These are phyloP conservation scores for Gaertneriomyces sp. DNA, from an alignment of 192 early-diverging fungal species.

Conservation along the genomic window DNA sequence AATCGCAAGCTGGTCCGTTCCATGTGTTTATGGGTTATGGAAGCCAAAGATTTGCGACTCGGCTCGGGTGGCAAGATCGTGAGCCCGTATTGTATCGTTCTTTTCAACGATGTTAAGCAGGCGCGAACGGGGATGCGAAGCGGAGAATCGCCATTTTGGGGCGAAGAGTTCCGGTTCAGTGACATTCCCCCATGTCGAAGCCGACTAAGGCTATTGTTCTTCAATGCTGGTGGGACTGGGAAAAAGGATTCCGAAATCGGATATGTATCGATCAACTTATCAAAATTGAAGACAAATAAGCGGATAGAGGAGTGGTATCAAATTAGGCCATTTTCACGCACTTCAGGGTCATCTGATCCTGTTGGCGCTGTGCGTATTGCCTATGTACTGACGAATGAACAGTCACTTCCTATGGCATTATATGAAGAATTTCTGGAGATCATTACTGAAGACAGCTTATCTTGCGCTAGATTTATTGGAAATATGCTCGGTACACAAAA, in stretches of 20 bases:
- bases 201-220: constrained; percentile 28
- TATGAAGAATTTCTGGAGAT: constrained; percentile 32
- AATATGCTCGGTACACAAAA: constrained; percentile 21
- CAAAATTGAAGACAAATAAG: constrained; percentile 3
- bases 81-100: constrained; percentile 32
- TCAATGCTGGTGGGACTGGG: constrained; percentile 13
- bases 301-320: constrained; percentile 25
- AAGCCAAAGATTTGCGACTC: constrained; percentile 40
- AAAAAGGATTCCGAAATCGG: constrained; percentile 33
- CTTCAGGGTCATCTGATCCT: neutral
- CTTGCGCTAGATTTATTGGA: constrained; percentile 33
- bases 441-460: constrained; percentile 35
- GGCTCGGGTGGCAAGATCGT: neutral
- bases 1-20: constrained; percentile 4
- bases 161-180: constrained; percentile 40
- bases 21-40: constrained; percentile 34
- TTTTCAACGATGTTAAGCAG: constrained; percentile 45
- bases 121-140: constrained; percentile 35
- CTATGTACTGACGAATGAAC: constrained; percentile 30
- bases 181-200: constrained; percentile 38
- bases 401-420: constrained; percentile 33
- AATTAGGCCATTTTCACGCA: constrained; percentile 20
- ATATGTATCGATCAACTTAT: constrained; percentile 25
- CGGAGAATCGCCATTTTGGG: constrained; percentile 46
- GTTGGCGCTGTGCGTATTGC: constrained; percentile 27